Conservation (phyloP, 2,329 filamentous ascomycete genomes). For the Venturiaceae sp. region DNA sequence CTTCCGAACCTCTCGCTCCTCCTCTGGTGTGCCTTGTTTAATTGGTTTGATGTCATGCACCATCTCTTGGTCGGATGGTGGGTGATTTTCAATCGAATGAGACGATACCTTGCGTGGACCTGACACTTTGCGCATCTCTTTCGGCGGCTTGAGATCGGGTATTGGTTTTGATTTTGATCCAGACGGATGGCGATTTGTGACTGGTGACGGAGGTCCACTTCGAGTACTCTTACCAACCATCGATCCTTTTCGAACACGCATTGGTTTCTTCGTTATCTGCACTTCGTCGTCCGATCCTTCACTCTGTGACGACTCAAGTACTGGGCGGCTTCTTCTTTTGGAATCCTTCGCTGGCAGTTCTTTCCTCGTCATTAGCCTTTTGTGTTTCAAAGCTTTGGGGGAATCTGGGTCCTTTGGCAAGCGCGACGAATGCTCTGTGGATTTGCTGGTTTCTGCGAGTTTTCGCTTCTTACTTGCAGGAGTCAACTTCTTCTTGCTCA, state of each 20-base stretch:
- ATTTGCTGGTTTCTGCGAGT: not conserved
- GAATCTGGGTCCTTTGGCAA: not conserved
- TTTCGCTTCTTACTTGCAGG: conserved; percentile 1
- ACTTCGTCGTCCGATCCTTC: conserved; percentile 5
- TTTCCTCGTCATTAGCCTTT: conserved; percentile 1
- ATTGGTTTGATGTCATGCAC: not conserved
- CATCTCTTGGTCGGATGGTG: not conserved
- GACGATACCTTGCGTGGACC: not conserved
- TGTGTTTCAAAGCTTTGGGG: not conserved
- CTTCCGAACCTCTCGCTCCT: not conserved
- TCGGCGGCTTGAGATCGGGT: not conserved
- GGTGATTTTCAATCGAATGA: not conserved
- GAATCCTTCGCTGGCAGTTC: conserved; percentile 3
- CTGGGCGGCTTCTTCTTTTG: not conserved
- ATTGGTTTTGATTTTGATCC: not conserved
- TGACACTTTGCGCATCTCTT: not conserved
- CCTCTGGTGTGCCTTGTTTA: conserved; percentile 2
- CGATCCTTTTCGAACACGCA: conserved; percentile 1
- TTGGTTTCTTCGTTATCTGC: not conserved
- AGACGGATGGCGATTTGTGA: not conserved
- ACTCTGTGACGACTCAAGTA: conserved; percentile 5
- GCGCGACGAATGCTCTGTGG: not conserved
- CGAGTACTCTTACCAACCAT: not conserved
- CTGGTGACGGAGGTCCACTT: conserved; percentile 3
- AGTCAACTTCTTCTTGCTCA: conserved; percentile 1